Evolutionary conservation across 2,329 filamentous ascomycete species (phyloP).

Genomic region (Calycina herbarum): DNA sequence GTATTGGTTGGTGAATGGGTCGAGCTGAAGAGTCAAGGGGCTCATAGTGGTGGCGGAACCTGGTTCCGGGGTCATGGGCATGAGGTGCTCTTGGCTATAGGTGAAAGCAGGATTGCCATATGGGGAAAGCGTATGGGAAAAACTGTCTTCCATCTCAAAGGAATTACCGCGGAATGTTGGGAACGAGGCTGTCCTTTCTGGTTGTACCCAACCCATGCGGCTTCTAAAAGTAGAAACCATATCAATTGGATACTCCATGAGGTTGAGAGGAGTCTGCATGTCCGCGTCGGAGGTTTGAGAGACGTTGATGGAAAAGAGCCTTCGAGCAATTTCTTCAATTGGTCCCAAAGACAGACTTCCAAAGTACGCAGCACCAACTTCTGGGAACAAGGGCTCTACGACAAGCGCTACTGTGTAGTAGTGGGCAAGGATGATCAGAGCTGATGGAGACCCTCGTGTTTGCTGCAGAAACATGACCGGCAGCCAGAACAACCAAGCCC

Average conservation of each 20-base stretch:
- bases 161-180: conserved; percentile 59
- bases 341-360: conserved; percentile 76
- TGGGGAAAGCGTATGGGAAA: conserved; percentile 48
- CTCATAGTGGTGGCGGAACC: conserved; percentile 51
- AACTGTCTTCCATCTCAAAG: conserved; percentile 50
- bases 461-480: conserved; percentile 81
- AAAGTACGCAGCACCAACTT: conserved; percentile 87
- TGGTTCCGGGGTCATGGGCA: conserved; percentile 52
- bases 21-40: conserved; percentile 48
- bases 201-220: conserved; percentile 67
- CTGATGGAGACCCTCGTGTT: conserved; percentile 71
- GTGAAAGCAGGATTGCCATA: conserved; percentile 61
- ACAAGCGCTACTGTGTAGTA: conserved; percentile 87
- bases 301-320: conserved; percentile 68
- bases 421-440: conserved; percentile 82
- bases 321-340: conserved; percentile 81
- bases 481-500: conserved; percentile 95
- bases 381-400: conserved; percentile 87
- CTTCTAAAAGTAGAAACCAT: conserved; percentile 67
- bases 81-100: conserved; percentile 64
- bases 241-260: conserved; percentile 74
- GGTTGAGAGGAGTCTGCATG: conserved; percentile 59
- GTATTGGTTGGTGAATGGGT: conserved; percentile 58
- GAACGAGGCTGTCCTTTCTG: conserved; percentile 59
- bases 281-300: conserved; percentile 57